Evolutionary conservation across 2,329 filamentous ascomycete species (phyloP).

Genomic region (Fusarium heterosporum): DNA sequence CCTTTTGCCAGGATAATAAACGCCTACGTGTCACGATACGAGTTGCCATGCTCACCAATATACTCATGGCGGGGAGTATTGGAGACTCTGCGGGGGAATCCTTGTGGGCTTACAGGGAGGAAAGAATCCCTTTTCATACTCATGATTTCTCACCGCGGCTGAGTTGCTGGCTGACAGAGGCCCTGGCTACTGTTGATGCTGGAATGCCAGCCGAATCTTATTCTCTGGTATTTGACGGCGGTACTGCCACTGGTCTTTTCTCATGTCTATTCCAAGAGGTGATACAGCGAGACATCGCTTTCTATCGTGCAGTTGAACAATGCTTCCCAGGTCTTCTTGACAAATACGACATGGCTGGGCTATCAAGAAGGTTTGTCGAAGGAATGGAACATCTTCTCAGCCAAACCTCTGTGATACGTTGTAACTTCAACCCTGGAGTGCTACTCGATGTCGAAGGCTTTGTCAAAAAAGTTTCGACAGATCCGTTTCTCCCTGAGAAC

Average conservation of each 20-base stretch:
- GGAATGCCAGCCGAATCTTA: constrained; percentile 17
- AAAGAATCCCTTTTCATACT: neutral
- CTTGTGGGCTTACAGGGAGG: fast-evolving
- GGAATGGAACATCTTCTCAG: neutral
- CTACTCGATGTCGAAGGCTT: neutral
- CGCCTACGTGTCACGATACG: neutral
- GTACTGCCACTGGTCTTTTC: fast-evolving
- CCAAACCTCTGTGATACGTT: neutral
- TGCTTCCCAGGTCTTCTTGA: neutral
- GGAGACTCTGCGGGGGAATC: neutral
- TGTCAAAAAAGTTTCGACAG: neutral
- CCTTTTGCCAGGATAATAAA: constrained; percentile 10
- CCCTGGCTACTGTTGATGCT: fast-evolving
- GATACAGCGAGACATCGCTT: neutral
- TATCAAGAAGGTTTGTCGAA: fast-evolving
- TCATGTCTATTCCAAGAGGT: constrained; percentile 1
- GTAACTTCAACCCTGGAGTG: neutral
- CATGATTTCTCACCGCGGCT: fast-evolving
- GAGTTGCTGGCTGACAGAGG: neutral
- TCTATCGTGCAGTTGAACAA: fast-evolving
- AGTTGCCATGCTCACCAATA: neutral
- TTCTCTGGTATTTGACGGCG: neutral
- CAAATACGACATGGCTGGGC: fast-evolving
- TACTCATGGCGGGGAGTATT: neutral
- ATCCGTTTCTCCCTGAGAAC: too few species aligned